Conservation (phyloP, 345 rosid species). For the Rhodamnia rubescens region DNA sequence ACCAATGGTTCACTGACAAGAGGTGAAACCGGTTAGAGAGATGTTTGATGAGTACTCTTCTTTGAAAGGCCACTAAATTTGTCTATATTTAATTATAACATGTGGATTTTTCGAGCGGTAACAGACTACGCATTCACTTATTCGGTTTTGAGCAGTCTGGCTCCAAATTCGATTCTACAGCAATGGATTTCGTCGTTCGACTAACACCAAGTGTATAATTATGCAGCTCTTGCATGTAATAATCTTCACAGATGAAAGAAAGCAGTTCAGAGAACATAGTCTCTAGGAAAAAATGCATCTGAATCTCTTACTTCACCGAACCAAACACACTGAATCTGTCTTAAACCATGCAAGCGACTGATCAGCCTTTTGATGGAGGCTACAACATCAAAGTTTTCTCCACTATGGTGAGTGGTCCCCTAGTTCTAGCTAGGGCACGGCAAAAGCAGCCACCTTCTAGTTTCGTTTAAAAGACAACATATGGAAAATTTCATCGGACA, state of each 20-base stretch:
- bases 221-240: neutral
- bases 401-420: neutral
- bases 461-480: neutral
- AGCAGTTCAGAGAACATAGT: neutral
- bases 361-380: neutral
- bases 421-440: neutral
- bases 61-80: neutral
- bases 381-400: neutral
- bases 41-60: neutral
- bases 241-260: neutral
- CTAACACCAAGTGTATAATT: neutral
- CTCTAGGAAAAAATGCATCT: neutral
- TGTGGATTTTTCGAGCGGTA: neutral
- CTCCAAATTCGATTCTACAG: neutral
- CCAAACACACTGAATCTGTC: neutral
- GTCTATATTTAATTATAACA: neutral
- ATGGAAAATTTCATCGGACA: neutral
- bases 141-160: neutral
- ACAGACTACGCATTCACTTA: neutral
- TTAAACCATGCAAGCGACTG: neutral
- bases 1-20: constrained; percentile 6
- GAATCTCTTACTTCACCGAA: neutral
- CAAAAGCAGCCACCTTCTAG: neutral
- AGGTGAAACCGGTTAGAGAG: neutral
- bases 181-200: neutral